Evolutionary conservation across 345 rosid genomes (phyloP).

Genomic region (Euphorbia lathyris): DNA sequence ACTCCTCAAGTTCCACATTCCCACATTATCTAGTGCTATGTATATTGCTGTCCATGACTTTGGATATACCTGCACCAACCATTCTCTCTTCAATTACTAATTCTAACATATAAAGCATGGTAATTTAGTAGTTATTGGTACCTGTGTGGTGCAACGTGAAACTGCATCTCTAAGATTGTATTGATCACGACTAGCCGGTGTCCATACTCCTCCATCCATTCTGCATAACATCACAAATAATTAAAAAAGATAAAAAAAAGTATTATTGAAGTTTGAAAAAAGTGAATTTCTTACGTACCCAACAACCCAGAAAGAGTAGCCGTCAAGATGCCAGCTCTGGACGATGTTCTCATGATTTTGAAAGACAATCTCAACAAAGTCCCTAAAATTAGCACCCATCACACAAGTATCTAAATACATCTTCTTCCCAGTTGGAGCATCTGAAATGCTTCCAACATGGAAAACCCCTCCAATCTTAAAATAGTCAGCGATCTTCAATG

Average conservation of each 20-base stretch:
- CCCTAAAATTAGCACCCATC: conserved; percentile 61
- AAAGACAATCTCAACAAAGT: conserved; percentile 71
- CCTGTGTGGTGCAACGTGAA: conserved; percentile 52
- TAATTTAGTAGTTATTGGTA: too few relatives aligned
- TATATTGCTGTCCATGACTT: conserved; percentile 41
- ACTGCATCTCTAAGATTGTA: conserved; percentile 81
- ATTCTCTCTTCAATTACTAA: too few relatives aligned
- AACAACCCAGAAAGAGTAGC: conserved; percentile 80
- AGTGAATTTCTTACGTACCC: conserved; percentile 77
- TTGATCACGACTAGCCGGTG: conserved; percentile 47
- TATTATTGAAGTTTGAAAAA: background rate
- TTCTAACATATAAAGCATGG: too few relatives aligned
- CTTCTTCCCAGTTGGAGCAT: conserved; percentile 34
- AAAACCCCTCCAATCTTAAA: conserved; percentile 72
- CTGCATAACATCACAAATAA: conserved; percentile 30
- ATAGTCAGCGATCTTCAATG: conserved; percentile 79
- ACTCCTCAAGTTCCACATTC: conserved; percentile 46
- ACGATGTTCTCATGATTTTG: conserved; percentile 66
- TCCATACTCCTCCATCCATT: conserved; percentile 78
- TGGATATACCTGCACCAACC: conserved; percentile 34
- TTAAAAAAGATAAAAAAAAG: background rate
- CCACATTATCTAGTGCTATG: conserved; percentile 42
- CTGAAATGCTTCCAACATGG: conserved; percentile 56
- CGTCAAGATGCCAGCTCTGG: conserved; percentile 85
- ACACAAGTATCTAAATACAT: conserved; percentile 68